Evolutionary conservation across 2,329 filamentous ascomycete genomes (phyloP).

Genomic region (Penicillium sp.): DNA sequence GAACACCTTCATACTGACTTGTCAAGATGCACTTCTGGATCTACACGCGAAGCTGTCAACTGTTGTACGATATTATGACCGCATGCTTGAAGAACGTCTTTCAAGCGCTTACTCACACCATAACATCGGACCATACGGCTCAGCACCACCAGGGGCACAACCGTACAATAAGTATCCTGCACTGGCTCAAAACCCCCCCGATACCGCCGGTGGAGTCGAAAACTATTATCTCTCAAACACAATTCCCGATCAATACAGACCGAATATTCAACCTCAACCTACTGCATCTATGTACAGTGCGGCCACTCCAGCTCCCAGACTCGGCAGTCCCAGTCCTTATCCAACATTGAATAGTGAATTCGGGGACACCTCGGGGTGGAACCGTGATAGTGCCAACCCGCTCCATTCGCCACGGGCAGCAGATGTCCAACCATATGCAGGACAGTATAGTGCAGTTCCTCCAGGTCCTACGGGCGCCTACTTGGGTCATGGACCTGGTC

Average conservation of each 20-base stretch:
- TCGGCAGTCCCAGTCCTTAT: conserved; percentile 21
- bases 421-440: conserved; percentile 13
- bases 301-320: conserved; percentile 13
- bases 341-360: conserved; percentile 14
- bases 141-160: conserved; percentile 43
- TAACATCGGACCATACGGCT: conserved; percentile 59
- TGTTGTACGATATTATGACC: conserved; percentile 94
- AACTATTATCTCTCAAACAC: conserved; percentile 75
- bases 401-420: conserved; percentile 20
- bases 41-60: conserved; percentile 93
- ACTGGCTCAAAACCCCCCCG: conserved; percentile 54
- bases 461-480: conserved; percentile 17
- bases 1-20: conserved; percentile 17
- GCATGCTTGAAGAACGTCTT: conserved; percentile 93
- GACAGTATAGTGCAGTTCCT: conserved; percentile 16
- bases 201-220: conserved; percentile 58
- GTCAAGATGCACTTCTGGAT: conserved; percentile 80
- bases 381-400: conserved; percentile 17
- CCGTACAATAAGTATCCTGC: conserved; percentile 66
- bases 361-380: conserved; percentile 20
- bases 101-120: conserved; percentile 90
- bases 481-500: conserved; percentile 13
- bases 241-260: conserved; percentile 44
- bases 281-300: conserved; percentile 16
- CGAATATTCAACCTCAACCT: conserved; percentile 45